Evolutionary conservation across 1,139 yeast genomes (phyloP), one percentile per base, ranked within the genome.

Genomic region (Taphrina betulina): DNA sequence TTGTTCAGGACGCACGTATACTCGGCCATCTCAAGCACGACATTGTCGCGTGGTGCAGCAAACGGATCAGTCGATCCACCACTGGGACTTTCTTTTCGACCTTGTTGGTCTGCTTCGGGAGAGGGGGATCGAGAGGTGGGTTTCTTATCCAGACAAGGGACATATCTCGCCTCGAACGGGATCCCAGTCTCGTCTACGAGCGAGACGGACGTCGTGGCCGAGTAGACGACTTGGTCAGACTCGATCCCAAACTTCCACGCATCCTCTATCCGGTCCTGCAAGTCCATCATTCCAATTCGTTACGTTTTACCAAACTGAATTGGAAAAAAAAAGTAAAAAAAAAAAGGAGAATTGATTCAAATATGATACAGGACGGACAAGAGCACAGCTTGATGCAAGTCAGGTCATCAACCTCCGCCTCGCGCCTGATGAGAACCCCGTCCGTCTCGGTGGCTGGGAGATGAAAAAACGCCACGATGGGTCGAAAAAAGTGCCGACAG

Each of bases 31-130:
- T 50, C 54, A 17, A 29, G 26, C 26, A 50, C 46, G 19, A 50
- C 46, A 33, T 50, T 50, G 33, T 50, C 54, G 16, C 54, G 19
- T 3, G 54, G 54, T 10, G 45, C 46, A 8, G 54, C 54, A 31
- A 50, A 50, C 1, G 54, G 54, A n/a, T 50, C 54, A 1, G 16
- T 28, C 16, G 8, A 10, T n/a, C n/a, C n/a, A n/a, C n/a, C n/a
- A 3, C 34, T 8, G 10, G 24, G 29, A 22, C 26, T 35, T 14
- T 19, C 24, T 22, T 31, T 36, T 3, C 44, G 26, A 16, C 7
- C 4, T n/a, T 3, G 17, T 8, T 2, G 10, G 12, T 19, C 14
- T 37, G 16, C 22, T 2, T 38, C 54, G 12, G 46, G 45, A 4
- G 53, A 48, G 4, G 38, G 44, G 5, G 41, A 36, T 10, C 53